Base-by-base conservation (phyloP, 1,139 yeast species). In the Protomyces pachydermus region DNA sequence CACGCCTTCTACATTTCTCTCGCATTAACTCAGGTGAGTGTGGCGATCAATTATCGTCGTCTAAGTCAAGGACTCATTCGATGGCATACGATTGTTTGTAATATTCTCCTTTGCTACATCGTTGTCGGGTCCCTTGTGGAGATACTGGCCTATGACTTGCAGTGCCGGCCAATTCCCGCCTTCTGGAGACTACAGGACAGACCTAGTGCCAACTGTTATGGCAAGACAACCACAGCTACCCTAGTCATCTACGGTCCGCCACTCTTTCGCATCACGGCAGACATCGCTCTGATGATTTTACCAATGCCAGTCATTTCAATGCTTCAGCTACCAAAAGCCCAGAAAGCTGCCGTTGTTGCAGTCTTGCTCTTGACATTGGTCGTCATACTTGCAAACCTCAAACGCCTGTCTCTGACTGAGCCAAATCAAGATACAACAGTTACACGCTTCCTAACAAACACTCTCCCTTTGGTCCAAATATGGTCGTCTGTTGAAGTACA, bases 171-270 rank as follows among this genome's bases (percentile, higher is more conserved):
- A 10, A 16, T 52, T 6, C n/a, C 55, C 8, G 55, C 55, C 3
- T 32, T 52, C 42, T 52, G 55, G 55, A 14, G 16, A 34, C 55
- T 52, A 4, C 39, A 28, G 25, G 37, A 52, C 42, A n/a, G 48
- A 18, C 12, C 38, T 8, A 14, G 12, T 20, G 38, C 55, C 39
- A 12, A 14, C 3, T 52, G 55, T 10, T 52, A 52, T 20, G 23
- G 23, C 23, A 14, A 28, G 20, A 34, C 42, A 14, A 52, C 42
- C 12, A 12, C 16, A 5, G 20, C 25, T 14, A 23, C 37, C 10
- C 37, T 52, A 4, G 42, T 52, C 25, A 34, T 34, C 14, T 52
- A 52, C 23, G 55, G 55, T n/a, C 55, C 55, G 16, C 55, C 55
- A 14, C 25, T 52, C 18, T 52, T 52, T 23, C 18, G 55, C 18